Percentiles rank a stretch among this genome's conserved stretches.
Evolutionary conservation across 139 green algal species (phyloP).

Genomic region (Haematococcus lacustris): DNA sequence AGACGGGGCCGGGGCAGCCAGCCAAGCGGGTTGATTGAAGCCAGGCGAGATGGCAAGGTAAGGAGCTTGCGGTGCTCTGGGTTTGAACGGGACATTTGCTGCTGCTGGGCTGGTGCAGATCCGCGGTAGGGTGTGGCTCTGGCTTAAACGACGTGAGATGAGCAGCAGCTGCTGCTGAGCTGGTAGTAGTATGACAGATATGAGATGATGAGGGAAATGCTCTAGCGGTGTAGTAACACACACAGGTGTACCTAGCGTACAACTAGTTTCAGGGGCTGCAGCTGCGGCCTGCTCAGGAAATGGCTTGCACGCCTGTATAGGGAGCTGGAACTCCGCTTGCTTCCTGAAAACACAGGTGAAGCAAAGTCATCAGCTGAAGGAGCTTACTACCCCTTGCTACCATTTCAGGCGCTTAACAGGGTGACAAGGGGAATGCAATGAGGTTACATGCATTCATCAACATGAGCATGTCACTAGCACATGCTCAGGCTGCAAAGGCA

Average conservation of each 20-base stretch:
- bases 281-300: constrained; percentile 3
- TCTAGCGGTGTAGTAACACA: too few relatives aligned
- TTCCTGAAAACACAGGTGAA: background rate
- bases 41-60: background rate
- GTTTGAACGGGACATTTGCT: too few relatives aligned
- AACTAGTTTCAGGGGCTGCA: too few relatives aligned
- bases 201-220: too few relatives aligned
- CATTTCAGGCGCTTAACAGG: too few relatives aligned
- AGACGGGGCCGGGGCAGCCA: constrained; percentile 6
- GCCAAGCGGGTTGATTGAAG: background rate
- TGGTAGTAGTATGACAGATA: too few relatives aligned
- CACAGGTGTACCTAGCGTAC: too few relatives aligned
- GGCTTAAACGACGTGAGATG: background rate
- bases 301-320: constrained; percentile 3
- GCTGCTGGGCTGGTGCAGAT: background rate
- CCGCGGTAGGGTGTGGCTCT: background rate
- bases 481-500: too few relatives aligned
- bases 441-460: background rate
- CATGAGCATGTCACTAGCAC: background rate
- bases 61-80: background rate
- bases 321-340: background rate
- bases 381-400: background rate
- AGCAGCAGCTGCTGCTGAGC: background rate
- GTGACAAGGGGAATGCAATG: too few relatives aligned
- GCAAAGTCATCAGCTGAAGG: background rate